Evolutionary conservation across 2,329 filamentous ascomycete genomes (phyloP), one percentile per base, ranked within the genome.

Genomic region (Alternaria longipes): DNA sequence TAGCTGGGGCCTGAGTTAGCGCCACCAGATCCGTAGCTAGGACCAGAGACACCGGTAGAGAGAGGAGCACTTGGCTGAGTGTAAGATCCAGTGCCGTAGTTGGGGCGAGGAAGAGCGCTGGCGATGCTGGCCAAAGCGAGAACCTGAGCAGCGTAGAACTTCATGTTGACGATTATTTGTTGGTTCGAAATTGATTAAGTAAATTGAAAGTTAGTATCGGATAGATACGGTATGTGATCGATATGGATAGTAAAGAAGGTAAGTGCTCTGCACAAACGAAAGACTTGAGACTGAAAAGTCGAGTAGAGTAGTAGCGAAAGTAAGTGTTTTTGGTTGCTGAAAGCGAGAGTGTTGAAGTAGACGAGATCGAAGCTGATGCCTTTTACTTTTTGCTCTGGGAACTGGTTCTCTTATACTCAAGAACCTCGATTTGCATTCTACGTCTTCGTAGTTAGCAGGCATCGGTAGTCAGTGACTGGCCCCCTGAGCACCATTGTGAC

Each of bases 321-420:
- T 50, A 50, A 50, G 46, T 50, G 36, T 32, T 47, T 32, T 20
- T 41, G 36, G 20, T 36, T 42, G 46, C 52, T n/a, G 26, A 41
- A 47, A 59, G 56, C 56, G 50, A 59, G 42, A 59, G 56, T 59
- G 47, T 16, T 30, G 34, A 46, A 49, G 50, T 41, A 54, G 42
- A 50, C 11, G 46, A 50, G 46, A 50, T 36, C 32, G 24, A 50
- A 50, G 46, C 32, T 57, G 51, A 56, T 60, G 57, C 44, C 26
- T 59, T 56, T 56, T 50, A 51, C 28, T 46, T 51, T 47, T 51
- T 41, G 53, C 34, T 53, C 44, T 40, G 45, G 32, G 38, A 24
- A 41, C 26, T 51, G 28, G 28, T 20, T 40, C 34, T 56, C 57
- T 60, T 60, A 60, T 60, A 60, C 53, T 60, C 46, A 40, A 30